These are phyloP conservation scores for Davidsoniella eucalypti DNA, from an alignment of 2,329 filamentous ascomycete species.

Conservation along the genomic window DNA sequence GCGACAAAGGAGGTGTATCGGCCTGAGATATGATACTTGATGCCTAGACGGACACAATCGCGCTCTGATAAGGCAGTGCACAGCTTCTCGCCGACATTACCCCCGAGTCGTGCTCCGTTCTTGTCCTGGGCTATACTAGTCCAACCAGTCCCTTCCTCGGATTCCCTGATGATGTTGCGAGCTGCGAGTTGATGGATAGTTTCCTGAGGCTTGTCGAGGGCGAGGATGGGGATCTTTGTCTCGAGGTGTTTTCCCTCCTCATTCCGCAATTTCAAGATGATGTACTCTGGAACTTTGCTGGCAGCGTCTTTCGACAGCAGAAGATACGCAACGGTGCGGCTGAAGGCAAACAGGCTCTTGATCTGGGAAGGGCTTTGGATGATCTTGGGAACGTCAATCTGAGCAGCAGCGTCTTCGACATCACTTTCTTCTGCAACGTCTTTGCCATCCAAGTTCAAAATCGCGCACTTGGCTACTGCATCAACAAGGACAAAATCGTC, in stretches of 20 bases:
- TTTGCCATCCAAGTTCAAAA: conserved; percentile 19
- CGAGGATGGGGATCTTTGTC: conserved; percentile 45
- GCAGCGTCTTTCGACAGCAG: conserved; percentile 36
- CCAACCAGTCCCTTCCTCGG: conserved; percentile 58
- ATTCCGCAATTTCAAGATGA: conserved; percentile 31
- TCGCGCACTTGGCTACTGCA: conserved; percentile 33
- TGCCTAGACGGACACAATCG: conserved; percentile 49
- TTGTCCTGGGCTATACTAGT: conserved; percentile 33
- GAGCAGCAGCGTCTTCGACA: conserved; percentile 25
- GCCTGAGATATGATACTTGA: conserved; percentile 48
- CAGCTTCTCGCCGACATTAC: conserved; percentile 41
- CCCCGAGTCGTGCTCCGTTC: conserved; percentile 26
- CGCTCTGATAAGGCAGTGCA: conserved; percentile 23
- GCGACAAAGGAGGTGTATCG: conserved; percentile 63
- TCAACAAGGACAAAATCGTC: conserved; percentile 44
- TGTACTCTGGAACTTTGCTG: conserved; percentile 28
- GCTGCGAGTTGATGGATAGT: conserved; percentile 57
- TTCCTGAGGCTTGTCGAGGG: conserved; percentile 27
- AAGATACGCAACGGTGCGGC: conserved; percentile 47
- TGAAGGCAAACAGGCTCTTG: conserved; percentile 50
- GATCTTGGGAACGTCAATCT: conserved; percentile 34
- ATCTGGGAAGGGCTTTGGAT: conserved; percentile 49
- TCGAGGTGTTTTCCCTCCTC: conserved; percentile 31
- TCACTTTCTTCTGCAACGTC: neutral
- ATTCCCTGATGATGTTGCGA: conserved; percentile 48